Base-by-base conservation (phyloP, 2,329 filamentous ascomycete species). In the Leptographium flavum region DNA sequence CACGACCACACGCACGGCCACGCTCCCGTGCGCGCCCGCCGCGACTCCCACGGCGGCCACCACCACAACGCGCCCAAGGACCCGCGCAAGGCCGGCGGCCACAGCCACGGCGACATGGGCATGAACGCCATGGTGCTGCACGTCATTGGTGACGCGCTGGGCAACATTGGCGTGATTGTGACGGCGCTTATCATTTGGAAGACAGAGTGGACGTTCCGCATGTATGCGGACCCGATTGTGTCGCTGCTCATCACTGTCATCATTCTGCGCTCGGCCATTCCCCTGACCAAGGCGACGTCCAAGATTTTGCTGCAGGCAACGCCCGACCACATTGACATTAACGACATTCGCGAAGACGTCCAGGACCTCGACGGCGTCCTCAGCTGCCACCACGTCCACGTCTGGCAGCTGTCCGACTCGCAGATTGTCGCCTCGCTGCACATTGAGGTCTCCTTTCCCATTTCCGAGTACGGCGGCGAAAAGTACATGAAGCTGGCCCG, bases 401-500 rank as follows among this genome's bases (percentile, higher is more conserved):
- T 98, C 50, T 98, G 92, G 92, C 90, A 96, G 62, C 74, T 98
- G 30, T 94, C 84, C 15, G 90, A 96, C 59, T 92, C 87, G 43
- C 94, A 95, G 67, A 71, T 94, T 30, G 83, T 98, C 32, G 90
- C 92, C 13, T 92, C 84, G 11, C 76, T 98, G 63, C 92, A 98
- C 59, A 81, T 98, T 38, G 87, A 94, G 60, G 83, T 98, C 21
- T 79, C 81, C 39, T 94, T 94, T 60, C 84, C 88, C 54, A 87
- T 94, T 61, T 81, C 87, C 58, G 84, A 83, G 41, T 78, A 87
- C 54, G 82, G 82, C 36, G 77, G 76, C 35, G 74, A 76, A 57
- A 79, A 81, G 56, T 98, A 96, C 65, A 98, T 98, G 90, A 74
- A 81, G 51, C 74, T 98, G 33, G 87, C 90, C 19, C 79, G 78